A percentile compares a stretch with the other conserved stretches of the same genome.
Conservation (phyloP, 352 stramenopile genomes). For the Globisporangium rhizosaccharum region DNA sequence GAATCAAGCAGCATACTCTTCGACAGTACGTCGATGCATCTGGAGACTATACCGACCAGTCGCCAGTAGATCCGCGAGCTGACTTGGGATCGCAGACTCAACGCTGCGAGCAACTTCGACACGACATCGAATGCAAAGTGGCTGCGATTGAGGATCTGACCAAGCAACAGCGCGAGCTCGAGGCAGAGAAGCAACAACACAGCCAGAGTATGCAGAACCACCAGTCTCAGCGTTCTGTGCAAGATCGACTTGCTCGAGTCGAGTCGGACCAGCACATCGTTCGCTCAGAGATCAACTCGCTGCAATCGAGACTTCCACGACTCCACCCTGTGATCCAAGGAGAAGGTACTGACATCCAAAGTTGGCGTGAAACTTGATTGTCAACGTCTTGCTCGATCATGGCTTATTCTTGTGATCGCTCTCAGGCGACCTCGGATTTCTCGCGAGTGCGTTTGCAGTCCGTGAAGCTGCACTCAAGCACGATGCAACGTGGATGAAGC, state of each 20-base stretch:
- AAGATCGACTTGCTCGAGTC: not conserved
- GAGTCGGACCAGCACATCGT: not conserved
- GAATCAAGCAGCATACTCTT: not conserved
- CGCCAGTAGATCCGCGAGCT: not conserved
- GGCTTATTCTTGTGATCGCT: not conserved
- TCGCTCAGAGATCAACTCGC: not conserved
- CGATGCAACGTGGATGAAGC: slow-evolving; percentile 5
- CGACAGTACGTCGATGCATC: not conserved
- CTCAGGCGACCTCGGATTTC: not conserved
- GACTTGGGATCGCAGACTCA: not conserved
- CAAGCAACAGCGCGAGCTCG: not conserved
- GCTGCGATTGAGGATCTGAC: not conserved
- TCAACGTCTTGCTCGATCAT: too few species aligned
- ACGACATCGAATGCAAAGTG: not conserved
- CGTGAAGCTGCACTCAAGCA: not conserved
- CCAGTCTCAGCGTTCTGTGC: not conserved
- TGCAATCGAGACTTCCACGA: not conserved
- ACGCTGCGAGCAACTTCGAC: not conserved
- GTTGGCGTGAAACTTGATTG: not conserved
- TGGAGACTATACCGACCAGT: too few species aligned
- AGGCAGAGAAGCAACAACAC: not conserved
- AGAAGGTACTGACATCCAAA: not conserved
- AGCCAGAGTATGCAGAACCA: not conserved
- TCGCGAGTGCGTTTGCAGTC: not conserved
- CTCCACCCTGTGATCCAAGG: not conserved